A percentile compares a stretch with the other conserved stretches of the same genome.
phyloP scores from a whole-genome alignment of 2,329 filamentous ascomycete genomes.

The Colletotrichum neosansevieriae region DNA sequence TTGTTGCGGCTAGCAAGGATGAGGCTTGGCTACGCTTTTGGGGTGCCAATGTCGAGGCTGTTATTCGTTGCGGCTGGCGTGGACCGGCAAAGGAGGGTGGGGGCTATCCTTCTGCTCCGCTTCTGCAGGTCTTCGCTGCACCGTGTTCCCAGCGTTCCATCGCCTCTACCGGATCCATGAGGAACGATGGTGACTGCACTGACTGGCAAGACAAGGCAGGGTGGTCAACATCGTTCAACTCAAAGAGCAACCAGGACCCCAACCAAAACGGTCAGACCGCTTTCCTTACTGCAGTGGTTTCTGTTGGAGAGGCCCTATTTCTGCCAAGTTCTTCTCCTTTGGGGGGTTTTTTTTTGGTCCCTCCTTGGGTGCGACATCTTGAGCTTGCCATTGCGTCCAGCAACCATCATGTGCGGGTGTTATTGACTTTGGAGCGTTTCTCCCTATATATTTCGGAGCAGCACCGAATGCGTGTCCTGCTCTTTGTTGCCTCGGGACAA shows the following conservation, averaged over 20 bases:
- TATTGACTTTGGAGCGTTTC: background rate
- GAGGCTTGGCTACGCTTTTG: constrained; percentile 31
- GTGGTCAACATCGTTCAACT: background rate
- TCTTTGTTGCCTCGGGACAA: background rate
- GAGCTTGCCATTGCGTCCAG: background rate
- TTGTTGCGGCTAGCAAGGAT: constrained; percentile 37
- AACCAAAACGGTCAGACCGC: constrained; percentile 17
- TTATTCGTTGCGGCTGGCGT: constrained; percentile 24
- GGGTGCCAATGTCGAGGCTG: constrained; percentile 28
- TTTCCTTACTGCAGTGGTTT: constrained; percentile 14
- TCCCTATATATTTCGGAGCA: background rate
- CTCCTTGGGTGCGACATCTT: constrained; percentile 2
- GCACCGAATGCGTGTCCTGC: background rate
- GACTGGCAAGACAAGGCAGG: constrained; percentile 16
- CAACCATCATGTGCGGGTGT: background rate
- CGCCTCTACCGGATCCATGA: constrained; percentile 22
- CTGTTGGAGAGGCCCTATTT: constrained; percentile 17
- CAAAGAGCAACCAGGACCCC: background rate
- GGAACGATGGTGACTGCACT: constrained; percentile 2
- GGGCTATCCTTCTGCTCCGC: constrained; percentile 26
- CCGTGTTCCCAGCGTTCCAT: constrained; percentile 34
- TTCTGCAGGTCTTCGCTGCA: constrained; percentile 37
- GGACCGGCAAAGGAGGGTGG: constrained; percentile 14
- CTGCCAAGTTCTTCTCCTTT: constrained; percentile 21
- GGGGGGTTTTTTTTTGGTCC: background rate